phyloP scores from a whole-genome alignment of 345 rosid genomes.

The Lepidium sativum region DNA sequence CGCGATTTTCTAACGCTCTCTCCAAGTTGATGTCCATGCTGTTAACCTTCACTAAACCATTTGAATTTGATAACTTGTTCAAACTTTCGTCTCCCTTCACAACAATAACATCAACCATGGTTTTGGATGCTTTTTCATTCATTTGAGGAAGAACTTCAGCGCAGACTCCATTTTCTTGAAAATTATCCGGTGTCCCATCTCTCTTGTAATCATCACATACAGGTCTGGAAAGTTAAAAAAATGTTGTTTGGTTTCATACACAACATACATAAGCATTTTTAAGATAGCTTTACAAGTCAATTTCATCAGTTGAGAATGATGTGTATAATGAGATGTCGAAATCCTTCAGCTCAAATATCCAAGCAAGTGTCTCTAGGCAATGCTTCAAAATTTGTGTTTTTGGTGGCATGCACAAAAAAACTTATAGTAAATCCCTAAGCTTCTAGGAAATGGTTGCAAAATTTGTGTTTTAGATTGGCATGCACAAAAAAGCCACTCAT shows the following conservation, averaged over 20 bases:
- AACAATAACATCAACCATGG: constrained; percentile 19
- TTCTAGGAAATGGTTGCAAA: neutral
- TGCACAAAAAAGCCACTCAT: neutral
- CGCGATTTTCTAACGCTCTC: constrained; percentile 67
- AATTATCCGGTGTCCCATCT: constrained; percentile 32
- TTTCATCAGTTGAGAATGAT: neutral
- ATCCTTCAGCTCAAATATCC: neutral
- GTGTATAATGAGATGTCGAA: neutral
- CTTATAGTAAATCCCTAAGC: neutral
- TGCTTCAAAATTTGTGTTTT: neutral
- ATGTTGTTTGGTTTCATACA: constrained; percentile 6
- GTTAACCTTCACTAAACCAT: constrained; percentile 25
- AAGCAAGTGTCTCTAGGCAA: neutral
- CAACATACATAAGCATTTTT: constrained; percentile 1
- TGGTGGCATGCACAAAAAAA: neutral
- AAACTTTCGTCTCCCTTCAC: constrained; percentile 17
- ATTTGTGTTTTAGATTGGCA: neutral
- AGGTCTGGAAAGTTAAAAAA: constrained; percentile 35
- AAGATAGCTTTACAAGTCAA: neutral
- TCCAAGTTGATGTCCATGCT: constrained; percentile 55
- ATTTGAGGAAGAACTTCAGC: constrained; percentile 26
- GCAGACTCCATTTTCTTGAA: constrained; percentile 35
- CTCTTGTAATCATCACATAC: constrained; percentile 29
- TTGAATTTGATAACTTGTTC: constrained; percentile 22
- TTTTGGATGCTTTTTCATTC: constrained; percentile 26